Evolutionary conservation across 1,284 basidiomycete species (phyloP), one percentile per base, ranked within the genome.

Genomic region (Rhodotorula sp.): DNA sequence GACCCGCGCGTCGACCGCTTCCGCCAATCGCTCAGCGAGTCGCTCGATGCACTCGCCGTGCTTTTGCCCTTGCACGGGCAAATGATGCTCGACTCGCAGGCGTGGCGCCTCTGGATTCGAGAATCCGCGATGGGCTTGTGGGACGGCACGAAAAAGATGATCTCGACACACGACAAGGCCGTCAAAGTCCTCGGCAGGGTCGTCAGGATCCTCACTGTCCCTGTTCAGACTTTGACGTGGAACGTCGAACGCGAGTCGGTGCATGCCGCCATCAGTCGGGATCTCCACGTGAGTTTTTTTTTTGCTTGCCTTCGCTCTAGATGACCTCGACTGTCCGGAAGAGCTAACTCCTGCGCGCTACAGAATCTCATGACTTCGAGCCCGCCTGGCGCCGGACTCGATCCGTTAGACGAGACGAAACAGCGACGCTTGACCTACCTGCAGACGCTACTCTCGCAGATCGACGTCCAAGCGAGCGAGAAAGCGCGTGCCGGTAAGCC

Each of bases 111-210:
- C 10, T 76, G 74, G 72, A 62, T 76, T 52, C 48, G 34, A 1
- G 10, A 21, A 0, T 58, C 62, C 15, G n/a, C 66, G 20, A 43
- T 29, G 8, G 74, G 72, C 3, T 31, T 76, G 58, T 74, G 69
- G 74, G 74, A 76, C 56, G 68, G 62, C 3, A 49, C 65, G 49
- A 74, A 68, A 63, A 71, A 69, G 62, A 63, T 39, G 4, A 46
- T 62, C 31, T 58, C 62, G 21, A 67, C 71, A 49, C 52, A 64
- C 31, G 48, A 54, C 21, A 63, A 56, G 49, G 58, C 70, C 14
- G 12, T 71, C 29, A 60, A 39, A 39, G 64, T 71, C 21, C 58
- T 67, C 2, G 70, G 72, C 7, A 21, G 43, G 18, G 48, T 72
- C 23, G 61, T 58, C 18, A 54, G 56, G 49, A 62, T 58, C 6